Base-by-base conservation (phyloP, 2,329 filamentous ascomycete species). In the Penicillium brasilianum region DNA sequence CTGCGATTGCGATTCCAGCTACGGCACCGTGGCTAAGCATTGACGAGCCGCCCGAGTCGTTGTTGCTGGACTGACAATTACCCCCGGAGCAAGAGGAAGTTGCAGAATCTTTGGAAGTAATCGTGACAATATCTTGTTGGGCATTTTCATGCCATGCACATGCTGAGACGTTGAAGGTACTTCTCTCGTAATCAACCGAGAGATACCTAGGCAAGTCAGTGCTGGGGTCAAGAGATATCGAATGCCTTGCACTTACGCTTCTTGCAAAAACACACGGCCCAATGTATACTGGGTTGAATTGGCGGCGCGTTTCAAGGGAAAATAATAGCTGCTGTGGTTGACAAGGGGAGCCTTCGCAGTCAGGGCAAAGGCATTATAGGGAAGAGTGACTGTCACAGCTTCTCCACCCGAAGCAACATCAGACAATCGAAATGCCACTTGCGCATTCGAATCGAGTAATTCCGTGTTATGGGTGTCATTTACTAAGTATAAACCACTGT, bases 261-360 rank as follows among this genome's bases (percentile, higher is more conserved):
- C 89, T 71, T 92, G 90, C 57, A 92, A 77, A 65, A 92, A 91
- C 0, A 85, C 84, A 36, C 88, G 83, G 8, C 90, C 90, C 37
- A 92, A 82, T 13, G 88, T 84, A 72, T 86, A 84, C 64, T 86
- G 82, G 14, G 79, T 80, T 37, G 82, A 81, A 59, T 84, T 81
- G 20, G 81, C 70, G 11, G 85, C 79, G 60, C 84, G 84, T 67
- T 85, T 83, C 55, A 92, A 79, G 3, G 89, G 88, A 61, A 92
- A 91, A 70, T 91, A 92, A 11, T 82, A 84, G 10, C 72, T 37
- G 77, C 77, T 9, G 57, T 74, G 79, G 69, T 84, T 87, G 66
- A 86, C 83, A 14, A 63, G 81, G 0, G 82, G 81, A 16, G 77
- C 66, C 20, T 74, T 71, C 2, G 81, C 82, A 28, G 74, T 74